Conservation (phyloP, 2,329 filamentous ascomycete species). For the Xylaria sp. region DNA sequence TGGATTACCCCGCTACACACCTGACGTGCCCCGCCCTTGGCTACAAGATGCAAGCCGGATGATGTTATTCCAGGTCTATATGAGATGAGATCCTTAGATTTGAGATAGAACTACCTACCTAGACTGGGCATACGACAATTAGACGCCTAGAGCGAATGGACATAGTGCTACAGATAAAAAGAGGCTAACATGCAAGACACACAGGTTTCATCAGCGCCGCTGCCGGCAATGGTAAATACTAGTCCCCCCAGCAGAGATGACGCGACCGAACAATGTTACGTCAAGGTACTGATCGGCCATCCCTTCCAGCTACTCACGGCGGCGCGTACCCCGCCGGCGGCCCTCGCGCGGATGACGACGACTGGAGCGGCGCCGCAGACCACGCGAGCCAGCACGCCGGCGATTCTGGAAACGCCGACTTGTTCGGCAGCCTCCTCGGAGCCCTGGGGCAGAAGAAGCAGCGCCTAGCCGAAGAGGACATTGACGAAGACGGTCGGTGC, state of each 20-base stretch:
- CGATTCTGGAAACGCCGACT: conserved; percentile 51
- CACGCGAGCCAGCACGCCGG: conserved; percentile 55
- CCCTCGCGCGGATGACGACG: conserved; percentile 51
- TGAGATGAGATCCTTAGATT: background rate
- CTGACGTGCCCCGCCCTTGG: conserved; percentile 18
- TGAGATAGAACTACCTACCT: no score
- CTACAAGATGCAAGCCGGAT: conserved; percentile 9
- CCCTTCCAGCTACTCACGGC: conserved; percentile 38
- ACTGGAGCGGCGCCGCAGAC: conserved; percentile 54
- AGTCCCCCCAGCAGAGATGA: background rate
- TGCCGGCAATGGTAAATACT: conserved; percentile 38
- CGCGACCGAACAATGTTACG: background rate
- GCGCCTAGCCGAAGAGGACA: conserved; percentile 51
- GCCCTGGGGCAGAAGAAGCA: conserved; percentile 56
- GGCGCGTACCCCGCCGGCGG: conserved; percentile 43
- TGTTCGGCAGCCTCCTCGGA: conserved; percentile 57
- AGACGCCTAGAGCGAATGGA: no score
- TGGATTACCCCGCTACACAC: conserved; percentile 8
- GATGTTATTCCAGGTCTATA: conserved; percentile 13
- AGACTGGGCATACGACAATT: no score
- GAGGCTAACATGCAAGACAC: conserved; percentile 14
- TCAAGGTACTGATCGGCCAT: conserved; percentile 1
- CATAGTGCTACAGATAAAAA: background rate
- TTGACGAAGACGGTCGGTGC: conserved; percentile 56
- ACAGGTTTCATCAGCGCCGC: conserved; percentile 21